Percentiles rank a stretch among this genome's conserved stretches.
phyloP scores from a whole-genome alignment of 192 early-diverging fungal genomes.

The Gigaspora rosea region DNA sequence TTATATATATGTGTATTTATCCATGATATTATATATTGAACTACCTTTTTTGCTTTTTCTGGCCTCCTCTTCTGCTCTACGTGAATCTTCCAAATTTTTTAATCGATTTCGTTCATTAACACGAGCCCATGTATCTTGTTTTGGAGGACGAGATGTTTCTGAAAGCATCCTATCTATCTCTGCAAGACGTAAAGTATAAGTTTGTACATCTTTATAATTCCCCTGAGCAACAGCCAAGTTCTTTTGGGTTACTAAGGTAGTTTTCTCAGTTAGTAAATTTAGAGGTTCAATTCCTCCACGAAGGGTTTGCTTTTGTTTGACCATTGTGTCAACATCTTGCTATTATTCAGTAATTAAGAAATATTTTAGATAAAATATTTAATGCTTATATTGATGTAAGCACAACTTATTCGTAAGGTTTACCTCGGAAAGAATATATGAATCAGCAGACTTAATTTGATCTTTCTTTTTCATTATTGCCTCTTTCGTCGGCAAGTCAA shows the following conservation, averaged over 20 bases:
- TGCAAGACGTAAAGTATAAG: conserved; percentile 44
- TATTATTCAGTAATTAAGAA: conserved; percentile 10
- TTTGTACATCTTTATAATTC: conserved; percentile 56
- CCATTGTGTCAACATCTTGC: conserved; percentile 65
- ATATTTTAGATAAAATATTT: neutral
- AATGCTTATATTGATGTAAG: neutral
- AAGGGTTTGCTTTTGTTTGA: conserved; percentile 56
- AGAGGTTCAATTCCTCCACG: conserved; percentile 34
- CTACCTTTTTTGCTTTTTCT: neutral
- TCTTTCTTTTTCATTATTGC: conserved; percentile 56
- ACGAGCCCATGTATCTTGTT: conserved; percentile 54
- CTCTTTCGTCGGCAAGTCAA: conserved; percentile 49
- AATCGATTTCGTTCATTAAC: conserved; percentile 59
- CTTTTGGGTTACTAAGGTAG: conserved; percentile 37
- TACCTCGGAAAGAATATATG: conserved; percentile 57
- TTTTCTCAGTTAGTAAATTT: conserved; percentile 37
- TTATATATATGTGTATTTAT: no score
- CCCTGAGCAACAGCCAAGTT: conserved; percentile 50
- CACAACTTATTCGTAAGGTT: neutral
- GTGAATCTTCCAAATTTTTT: conserved; percentile 48
- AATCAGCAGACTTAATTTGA: conserved; percentile 56
- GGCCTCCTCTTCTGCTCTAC: conserved; percentile 41
- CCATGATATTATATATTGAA: neutral
- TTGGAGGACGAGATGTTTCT: conserved; percentile 37
- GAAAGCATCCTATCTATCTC: conserved; percentile 37